These are phyloP conservation scores for Podospora tetraspora DNA, from an alignment of 495 filamentous ascomycete genomes.

Conservation along the genomic window DNA sequence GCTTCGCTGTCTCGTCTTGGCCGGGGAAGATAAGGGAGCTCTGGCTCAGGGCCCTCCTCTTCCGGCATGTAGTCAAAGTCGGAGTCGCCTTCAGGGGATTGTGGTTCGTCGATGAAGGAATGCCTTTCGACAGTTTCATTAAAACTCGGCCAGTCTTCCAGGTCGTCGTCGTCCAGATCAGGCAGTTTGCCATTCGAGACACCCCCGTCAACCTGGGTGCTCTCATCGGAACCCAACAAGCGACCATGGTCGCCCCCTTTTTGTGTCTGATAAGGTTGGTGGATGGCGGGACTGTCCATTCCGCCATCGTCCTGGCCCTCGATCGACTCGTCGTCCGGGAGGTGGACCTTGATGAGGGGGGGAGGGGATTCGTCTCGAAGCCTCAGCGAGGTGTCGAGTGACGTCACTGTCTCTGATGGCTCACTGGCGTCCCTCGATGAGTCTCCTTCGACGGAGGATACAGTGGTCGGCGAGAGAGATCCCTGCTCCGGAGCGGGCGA, in stretches of 20 bases:
- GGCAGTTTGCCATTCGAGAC: neutral
- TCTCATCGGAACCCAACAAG: neutral
- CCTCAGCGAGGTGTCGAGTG: slow-evolving; percentile 8
- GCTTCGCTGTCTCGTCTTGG: slow-evolving; percentile 31
- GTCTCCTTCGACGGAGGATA: slow-evolving; percentile 3
- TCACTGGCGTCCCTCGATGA: slow-evolving; percentile 1
- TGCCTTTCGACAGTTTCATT: slow-evolving; percentile 1
- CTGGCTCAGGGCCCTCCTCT: slow-evolving; percentile 14
- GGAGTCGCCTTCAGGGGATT: slow-evolving; percentile 8
- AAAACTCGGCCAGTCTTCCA: neutral
- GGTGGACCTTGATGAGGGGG: slow-evolving; percentile 23
- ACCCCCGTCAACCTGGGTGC: neutral
- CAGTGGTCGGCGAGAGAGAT: neutral
- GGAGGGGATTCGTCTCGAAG: slow-evolving; percentile 8
- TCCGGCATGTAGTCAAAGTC: slow-evolving; percentile 21
- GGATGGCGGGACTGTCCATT: neutral
- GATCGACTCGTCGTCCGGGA: slow-evolving; percentile 13
- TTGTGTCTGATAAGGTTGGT: neutral
- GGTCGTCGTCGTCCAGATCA: neutral
- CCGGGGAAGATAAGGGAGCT: slow-evolving; percentile 18
- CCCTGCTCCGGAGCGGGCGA: neutral
- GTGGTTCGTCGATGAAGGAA: neutral
- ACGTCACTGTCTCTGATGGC: slow-evolving; percentile 7
- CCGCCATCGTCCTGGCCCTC: neutral
- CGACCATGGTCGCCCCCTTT: neutral